phyloP scores from a whole-genome alignment of 2,329 filamentous ascomycete genomes.

The Colletotrichum navitas region DNA sequence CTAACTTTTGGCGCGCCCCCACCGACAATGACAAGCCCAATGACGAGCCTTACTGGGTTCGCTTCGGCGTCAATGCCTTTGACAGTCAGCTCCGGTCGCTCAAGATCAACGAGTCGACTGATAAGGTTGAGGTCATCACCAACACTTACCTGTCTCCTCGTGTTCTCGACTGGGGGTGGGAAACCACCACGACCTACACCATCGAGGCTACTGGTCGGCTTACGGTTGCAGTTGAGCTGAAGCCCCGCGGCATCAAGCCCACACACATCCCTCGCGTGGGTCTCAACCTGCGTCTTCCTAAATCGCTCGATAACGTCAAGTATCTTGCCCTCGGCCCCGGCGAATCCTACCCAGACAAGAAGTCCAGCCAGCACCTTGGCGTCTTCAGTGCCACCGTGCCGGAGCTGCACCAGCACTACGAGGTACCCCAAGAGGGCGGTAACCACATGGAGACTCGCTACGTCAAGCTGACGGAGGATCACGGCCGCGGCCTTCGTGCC shows the following conservation, averaged over 20 bases:
- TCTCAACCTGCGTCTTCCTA: conserved; percentile 65
- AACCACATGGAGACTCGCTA: conserved; percentile 73
- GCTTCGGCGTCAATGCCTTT: conserved; percentile 61
- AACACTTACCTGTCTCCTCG: conserved; percentile 68
- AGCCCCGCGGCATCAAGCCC: conserved; percentile 63
- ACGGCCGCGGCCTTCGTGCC: conserved; percentile 49
- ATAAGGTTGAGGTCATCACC: conserved; percentile 55
- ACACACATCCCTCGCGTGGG: conserved; percentile 72
- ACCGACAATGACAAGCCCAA: conserved; percentile 73
- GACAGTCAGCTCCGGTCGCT: conserved; percentile 61
- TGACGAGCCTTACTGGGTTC: conserved; percentile 69
- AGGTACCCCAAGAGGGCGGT: conserved; percentile 76
- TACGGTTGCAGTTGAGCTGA: conserved; percentile 58
- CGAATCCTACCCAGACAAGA: conserved; percentile 75
- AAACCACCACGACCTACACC: conserved; percentile 64
- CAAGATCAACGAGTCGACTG: conserved; percentile 46
- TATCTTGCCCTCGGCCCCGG: conserved; percentile 75
- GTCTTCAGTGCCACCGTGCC: conserved; percentile 60
- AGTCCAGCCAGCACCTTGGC: conserved; percentile 65
- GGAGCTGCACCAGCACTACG: conserved; percentile 69
- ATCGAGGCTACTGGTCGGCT: conserved; percentile 61
- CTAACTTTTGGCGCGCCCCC: conserved; percentile 72
- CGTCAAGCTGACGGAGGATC: conserved; percentile 56
- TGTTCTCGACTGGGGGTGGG: conserved; percentile 70
- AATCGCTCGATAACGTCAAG: conserved; percentile 59